A percentile compares a stretch with the other conserved stretches of the same genome.
phyloP scores from a whole-genome alignment of 2,329 filamentous ascomycete genomes.

The Diaporthe batatas region DNA sequence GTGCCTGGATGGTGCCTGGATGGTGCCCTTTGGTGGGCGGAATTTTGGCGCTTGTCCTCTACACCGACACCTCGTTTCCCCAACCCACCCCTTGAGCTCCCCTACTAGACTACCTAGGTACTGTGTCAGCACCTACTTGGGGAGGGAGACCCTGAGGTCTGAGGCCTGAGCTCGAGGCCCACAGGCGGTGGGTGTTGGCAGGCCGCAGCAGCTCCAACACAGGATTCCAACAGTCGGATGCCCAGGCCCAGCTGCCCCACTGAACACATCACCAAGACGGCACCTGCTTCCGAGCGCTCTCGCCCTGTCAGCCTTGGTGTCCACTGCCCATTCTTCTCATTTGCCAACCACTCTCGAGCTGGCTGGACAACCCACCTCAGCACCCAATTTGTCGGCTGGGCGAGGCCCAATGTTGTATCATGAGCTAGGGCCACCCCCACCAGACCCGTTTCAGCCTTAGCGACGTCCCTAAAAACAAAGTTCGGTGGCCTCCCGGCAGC shows the following conservation, averaged over 20 bases:
- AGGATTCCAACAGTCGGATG: not conserved
- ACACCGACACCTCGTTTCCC: slow-evolving; percentile 5
- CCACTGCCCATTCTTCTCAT: not conserved
- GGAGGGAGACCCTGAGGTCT: no score
- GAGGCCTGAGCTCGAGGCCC: no score
- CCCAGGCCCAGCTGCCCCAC: slow-evolving; percentile 19
- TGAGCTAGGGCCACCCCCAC: not conserved
- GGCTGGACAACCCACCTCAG: not conserved
- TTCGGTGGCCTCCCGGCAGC: slow-evolving; percentile 22
- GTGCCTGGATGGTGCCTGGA: not conserved
- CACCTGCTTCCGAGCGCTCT: slow-evolving; percentile 7
- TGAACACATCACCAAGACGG: slow-evolving; percentile 31
- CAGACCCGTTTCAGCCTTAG: slow-evolving; percentile 34
- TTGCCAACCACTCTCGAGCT: not conserved
- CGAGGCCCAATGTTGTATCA: not conserved
- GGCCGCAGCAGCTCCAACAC: no score
- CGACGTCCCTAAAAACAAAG: slow-evolving; percentile 26
- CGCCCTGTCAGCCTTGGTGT: not conserved
- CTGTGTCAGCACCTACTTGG: no score
- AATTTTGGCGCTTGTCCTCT: not conserved
- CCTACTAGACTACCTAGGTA: not conserved
- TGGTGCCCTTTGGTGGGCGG: not conserved
- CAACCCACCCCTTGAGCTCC: slow-evolving; percentile 22
- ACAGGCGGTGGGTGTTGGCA: not conserved
- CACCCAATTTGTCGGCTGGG: not conserved